Percentiles rank a stretch among this genome's conserved stretches.
These are phyloP conservation scores for Schoenoplectus triqueter DNA, from an alignment of 202 grass and related monocot genomes.

Conservation along the genomic window DNA sequence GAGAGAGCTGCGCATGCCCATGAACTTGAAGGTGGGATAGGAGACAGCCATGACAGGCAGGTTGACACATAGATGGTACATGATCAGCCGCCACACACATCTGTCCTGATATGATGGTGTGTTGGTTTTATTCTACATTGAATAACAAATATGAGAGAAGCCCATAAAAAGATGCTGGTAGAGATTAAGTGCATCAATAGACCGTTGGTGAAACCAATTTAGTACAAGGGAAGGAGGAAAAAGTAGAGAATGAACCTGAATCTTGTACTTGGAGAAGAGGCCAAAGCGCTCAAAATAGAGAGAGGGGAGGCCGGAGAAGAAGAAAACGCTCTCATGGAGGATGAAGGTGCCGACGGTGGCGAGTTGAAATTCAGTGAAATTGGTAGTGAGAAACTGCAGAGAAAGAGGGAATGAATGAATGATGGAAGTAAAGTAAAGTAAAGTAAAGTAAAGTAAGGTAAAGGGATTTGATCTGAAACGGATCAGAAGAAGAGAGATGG, in stretches of 20 bases:
- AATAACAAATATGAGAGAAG: not conserved
- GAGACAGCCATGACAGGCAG: constrained; percentile 82
- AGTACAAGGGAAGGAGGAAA: not conserved
- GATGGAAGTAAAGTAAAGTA: too few relatives aligned
- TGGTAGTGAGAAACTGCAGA: constrained; percentile 55
- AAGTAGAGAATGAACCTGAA: constrained; percentile 41
- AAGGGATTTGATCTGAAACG: too few relatives aligned
- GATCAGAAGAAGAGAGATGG: too few relatives aligned
- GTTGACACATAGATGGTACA: constrained; percentile 88
- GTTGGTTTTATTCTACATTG: constrained; percentile 88
- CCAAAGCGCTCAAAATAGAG: constrained; percentile 84
- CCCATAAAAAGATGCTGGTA: too few relatives aligned
- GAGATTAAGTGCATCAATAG: too few relatives aligned
- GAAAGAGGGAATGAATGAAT: not conserved
- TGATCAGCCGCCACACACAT: constrained; percentile 70
- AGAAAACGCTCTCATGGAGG: constrained; percentile 83
- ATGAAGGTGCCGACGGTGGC: constrained; percentile 78
- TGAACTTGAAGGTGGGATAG: constrained; percentile 91
- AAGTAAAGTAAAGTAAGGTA: too few relatives aligned
- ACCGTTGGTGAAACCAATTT: not conserved
- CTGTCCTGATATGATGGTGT: constrained; percentile 67
- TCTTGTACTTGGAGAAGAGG: constrained; percentile 87
- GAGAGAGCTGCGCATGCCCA: constrained; percentile 86
- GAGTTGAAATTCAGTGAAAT: constrained; percentile 88
- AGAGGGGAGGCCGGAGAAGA: constrained; percentile 80